A percentile compares a stretch with the other conserved stretches of the same genome.
Evolutionary conservation across 2,329 filamentous ascomycete species (phyloP).

Genomic region (Colletotrichum sp.): DNA sequence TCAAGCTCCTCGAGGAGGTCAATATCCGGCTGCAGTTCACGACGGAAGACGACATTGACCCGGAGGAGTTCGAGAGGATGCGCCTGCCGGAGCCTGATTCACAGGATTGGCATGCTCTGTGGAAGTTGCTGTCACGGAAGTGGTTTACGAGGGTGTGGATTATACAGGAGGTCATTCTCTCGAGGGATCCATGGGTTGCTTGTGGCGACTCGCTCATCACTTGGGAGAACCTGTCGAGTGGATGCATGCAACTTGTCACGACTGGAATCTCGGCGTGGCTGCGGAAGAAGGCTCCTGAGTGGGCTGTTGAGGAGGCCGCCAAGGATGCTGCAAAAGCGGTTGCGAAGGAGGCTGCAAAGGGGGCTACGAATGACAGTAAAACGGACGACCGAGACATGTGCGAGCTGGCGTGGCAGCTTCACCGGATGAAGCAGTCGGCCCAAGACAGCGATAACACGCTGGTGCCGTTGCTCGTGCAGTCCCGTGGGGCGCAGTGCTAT

Average conservation of each 20-base stretch:
- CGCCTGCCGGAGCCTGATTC: background rate
- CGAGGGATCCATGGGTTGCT: background rate
- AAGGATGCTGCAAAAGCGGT: no score
- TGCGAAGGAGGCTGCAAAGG: background rate
- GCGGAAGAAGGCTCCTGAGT: background rate
- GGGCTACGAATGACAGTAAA: background rate
- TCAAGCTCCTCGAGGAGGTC: background rate
- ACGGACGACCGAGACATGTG: background rate
- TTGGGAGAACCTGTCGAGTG: background rate
- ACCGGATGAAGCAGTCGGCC: background rate
- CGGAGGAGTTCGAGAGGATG: background rate
- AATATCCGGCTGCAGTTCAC: background rate
- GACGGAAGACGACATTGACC: background rate
- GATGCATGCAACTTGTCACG: background rate
- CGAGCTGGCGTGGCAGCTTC: background rate
- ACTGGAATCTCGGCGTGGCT: background rate
- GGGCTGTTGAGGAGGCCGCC: no score
- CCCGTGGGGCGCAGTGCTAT: background rate
- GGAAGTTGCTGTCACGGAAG: background rate
- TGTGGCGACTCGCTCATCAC: background rate
- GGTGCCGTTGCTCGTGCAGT: background rate
- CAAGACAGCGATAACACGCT: background rate
- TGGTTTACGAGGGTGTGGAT: constrained; percentile 16
- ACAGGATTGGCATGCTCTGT: background rate
- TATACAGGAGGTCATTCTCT: constrained; percentile 4